Conservation (phyloP, 177 flowering plant genomes). For the Vitis hybrid region DNA sequence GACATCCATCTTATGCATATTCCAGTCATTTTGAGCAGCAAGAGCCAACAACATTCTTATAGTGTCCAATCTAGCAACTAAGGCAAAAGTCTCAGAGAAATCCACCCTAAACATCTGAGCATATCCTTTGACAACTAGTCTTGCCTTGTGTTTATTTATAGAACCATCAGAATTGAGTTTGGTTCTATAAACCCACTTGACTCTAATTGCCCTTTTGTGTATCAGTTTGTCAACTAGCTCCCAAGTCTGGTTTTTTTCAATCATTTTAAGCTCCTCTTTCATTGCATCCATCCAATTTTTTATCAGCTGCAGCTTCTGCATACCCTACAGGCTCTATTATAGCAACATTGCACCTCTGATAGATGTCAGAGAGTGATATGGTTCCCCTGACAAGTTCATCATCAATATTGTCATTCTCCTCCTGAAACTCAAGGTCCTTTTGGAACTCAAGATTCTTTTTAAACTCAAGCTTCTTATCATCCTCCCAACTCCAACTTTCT, state of each 20-base stretch:
- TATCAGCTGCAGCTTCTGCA: not conserved
- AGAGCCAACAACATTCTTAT: too few relatives aligned
- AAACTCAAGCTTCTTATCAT: not conserved
- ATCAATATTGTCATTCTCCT: not conserved
- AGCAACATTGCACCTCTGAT: too few relatives aligned
- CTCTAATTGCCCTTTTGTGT: not conserved
- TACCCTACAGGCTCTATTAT: not conserved
- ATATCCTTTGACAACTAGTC: not conserved
- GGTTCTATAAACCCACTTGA: too few relatives aligned
- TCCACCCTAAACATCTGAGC: not conserved
- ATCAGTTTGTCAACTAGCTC: not conserved
- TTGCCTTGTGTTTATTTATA: not conserved
- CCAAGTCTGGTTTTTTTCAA: not conserved
- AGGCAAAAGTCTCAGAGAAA: too few relatives aligned
- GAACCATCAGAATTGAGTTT: not conserved
- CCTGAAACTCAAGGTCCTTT: too few relatives aligned
- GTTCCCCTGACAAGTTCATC: not conserved
- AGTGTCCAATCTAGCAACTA: too few relatives aligned
- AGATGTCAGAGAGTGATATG: not conserved
- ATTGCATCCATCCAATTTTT: not conserved
- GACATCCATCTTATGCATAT: not conserved
- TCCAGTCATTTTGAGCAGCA: too few relatives aligned
- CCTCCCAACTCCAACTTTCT: too few relatives aligned
- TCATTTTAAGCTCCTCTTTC: too few relatives aligned
- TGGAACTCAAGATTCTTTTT: too few relatives aligned